Percentiles rank a stretch among this genome's conserved stretches.
phyloP scores from a whole-genome alignment of 1,139 yeast species.

The Hansenula anomala region DNA sequence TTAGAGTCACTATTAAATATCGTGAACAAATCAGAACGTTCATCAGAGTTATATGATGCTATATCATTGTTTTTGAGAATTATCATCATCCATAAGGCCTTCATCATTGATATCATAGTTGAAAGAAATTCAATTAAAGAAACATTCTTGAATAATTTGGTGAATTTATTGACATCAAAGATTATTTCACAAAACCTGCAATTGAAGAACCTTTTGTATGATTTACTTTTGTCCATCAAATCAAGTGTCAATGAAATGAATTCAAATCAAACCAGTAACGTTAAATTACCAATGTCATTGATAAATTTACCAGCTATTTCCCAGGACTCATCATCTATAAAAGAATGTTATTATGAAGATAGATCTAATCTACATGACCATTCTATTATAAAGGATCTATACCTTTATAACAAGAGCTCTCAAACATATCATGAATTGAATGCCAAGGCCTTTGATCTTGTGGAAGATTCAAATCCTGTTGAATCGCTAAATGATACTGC shows the following conservation, averaged over 20 bases:
- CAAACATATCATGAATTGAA: slow-evolving; percentile 31
- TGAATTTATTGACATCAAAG: slow-evolving; percentile 39
- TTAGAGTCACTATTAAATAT: slow-evolving; percentile 17
- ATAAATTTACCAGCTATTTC: slow-evolving; percentile 19
- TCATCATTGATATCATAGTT: slow-evolving; percentile 27
- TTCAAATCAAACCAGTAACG: slow-evolving; percentile 11
- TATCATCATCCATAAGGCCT: slow-evolving; percentile 51
- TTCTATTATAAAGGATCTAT: slow-evolving; percentile 23
- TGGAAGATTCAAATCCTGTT: slow-evolving; percentile 60
- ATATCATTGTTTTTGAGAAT: slow-evolving; percentile 48
- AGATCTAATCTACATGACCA: slow-evolving; percentile 19
- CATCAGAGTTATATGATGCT: slow-evolving; percentile 20
- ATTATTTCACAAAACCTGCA: slow-evolving; percentile 30
- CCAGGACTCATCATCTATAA: slow-evolving; percentile 2
- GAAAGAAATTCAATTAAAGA: slow-evolving; percentile 25
- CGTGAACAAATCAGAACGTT: slow-evolving; percentile 15
- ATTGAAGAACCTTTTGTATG: slow-evolving; percentile 56
- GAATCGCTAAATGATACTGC: slow-evolving; percentile 59
- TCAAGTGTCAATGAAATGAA: slow-evolving; percentile 21
- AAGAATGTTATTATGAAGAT: no score
- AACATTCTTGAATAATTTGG: slow-evolving; percentile 35
- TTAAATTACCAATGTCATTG: slow-evolving; percentile 20
- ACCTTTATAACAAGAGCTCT: slow-evolving; percentile 27
- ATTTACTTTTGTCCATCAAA: slow-evolving; percentile 55
- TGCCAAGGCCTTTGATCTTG: slow-evolving; percentile 52